Base-by-base conservation (phyloP, 2,329 filamentous ascomycete genomes). In the Penicillium brasilianum region DNA sequence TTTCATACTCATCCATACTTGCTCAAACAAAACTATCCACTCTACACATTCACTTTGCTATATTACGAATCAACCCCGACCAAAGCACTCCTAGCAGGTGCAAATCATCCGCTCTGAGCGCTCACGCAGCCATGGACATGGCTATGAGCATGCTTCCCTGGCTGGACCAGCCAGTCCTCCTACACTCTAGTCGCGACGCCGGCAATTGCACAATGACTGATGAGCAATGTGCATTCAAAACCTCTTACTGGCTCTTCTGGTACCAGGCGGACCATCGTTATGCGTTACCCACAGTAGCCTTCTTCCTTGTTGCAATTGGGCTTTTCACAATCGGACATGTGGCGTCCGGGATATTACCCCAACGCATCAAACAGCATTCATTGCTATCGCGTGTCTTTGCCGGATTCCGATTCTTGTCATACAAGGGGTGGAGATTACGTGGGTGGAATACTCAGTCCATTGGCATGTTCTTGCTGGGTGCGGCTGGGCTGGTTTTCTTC, bases 231-330 rank as follows among this genome's bases (percentile, higher is more conserved):
- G 68, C 65, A 14, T 70, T 65, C 28, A 68, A 69, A 36, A 32
- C 28, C 3, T 49, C 46, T 7, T 65, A 66, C 46, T 72, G 69
- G 69, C 50, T 64, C 25, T 63, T 63, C 39, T 72, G 81, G 81
- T 84, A 84, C 64, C 73, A 83, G 57, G 81, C 83, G 34, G 84
- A 86, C 64, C 78, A 81, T 62, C 77, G 79, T 22, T 86, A 80
- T 64, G 81, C 78, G 1, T 70, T 85, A 9, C 77, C 80, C 1
- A 84, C 83, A 0, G 73, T 85, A 3, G 82, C 81, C 11, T 82
- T 85, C 64, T 84, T 85, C 72, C 69, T 83, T 62, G 72, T 74
- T 8, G 69, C 73, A 16, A 82, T 85, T 57, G 71, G 76, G 2
- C 56, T 84, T 22, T 85, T 83, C 62, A 72, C 77, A 14, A 66